These are phyloP conservation scores for Colletotrichum eremochloae DNA, from an alignment of 2,329 filamentous ascomycete species.

Conservation along the genomic window DNA sequence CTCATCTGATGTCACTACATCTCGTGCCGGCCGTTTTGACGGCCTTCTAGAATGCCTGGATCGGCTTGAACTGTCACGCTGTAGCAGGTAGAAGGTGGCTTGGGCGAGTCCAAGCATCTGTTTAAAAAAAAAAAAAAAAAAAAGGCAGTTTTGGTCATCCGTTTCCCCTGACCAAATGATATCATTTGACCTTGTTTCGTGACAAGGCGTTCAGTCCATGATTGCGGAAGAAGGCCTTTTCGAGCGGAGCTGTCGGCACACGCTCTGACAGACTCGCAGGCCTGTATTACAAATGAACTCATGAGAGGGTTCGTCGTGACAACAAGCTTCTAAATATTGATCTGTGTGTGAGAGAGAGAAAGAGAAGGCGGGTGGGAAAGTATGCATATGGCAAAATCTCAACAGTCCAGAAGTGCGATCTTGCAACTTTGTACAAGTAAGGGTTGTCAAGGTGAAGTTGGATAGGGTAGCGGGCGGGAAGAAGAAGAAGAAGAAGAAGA, in stretches of 20 bases:
- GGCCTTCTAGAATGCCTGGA: constrained; percentile 23
- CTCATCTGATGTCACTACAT: constrained; percentile 8
- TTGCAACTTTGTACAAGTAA: not conserved
- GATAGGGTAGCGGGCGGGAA: constrained; percentile 5
- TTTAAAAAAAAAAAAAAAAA: not conserved
- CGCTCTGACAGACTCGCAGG: constrained; percentile 29
- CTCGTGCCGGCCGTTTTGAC: constrained; percentile 28
- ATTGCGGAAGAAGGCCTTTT: constrained; percentile 1
- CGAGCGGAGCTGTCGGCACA: not conserved
- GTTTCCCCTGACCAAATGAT: constrained; percentile 17
- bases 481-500: not conserved
- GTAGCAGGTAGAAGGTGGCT: constrained; percentile 7
- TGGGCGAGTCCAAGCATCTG: constrained; percentile 11
- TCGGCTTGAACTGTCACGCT: not conserved
- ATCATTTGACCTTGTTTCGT: constrained; percentile 29
- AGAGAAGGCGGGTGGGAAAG: not conserved
- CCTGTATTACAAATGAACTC: constrained; percentile 25
- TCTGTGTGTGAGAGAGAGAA: no score
- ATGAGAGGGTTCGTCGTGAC: no score
- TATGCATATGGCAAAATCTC: not conserved
- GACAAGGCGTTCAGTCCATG: constrained; percentile 25
- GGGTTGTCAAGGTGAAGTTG: not conserved
- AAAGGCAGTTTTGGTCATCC: constrained; percentile 15
- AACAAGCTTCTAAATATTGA: not conserved
- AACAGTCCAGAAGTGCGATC: constrained; percentile 1